Evolutionary conservation across 73 alveolate genomes (phyloP), one percentile per base, ranked within the genome.

Genomic region (Paraurostyla sp.): DNA sequence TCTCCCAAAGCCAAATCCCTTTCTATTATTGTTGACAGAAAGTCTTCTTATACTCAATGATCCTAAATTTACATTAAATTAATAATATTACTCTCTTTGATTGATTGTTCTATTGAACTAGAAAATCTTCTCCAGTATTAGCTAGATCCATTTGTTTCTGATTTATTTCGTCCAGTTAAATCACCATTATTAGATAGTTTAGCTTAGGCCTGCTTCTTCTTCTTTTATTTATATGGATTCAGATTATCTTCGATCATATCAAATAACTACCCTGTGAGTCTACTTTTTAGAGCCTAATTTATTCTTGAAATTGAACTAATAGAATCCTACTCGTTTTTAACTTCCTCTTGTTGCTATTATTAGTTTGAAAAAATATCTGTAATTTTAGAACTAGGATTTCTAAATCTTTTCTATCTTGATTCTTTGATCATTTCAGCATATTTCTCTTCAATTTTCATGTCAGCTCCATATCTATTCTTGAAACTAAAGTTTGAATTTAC

Each of bases 91-190:
- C 82, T 65, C n/a, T 65, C 82, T 40, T 65, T 65, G 32, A 65
- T 38, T 7, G 82, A 65, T 40, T 65, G 58, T 40, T 65, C 82
- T 2, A 2, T 15, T 38, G 82, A 65, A 38, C 82, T 65, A 4
- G 82, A 65, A 40, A 65, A 65, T 65, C 82, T 65, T 6, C 82
- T 32, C 82, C 82, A 65, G 41, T 65, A 65, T 15, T 38, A 65
- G 41, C 60, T 36, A 13, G 82, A 65, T 18, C 82, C 58, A 11
- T 30, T 30, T 18, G 82, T 65, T 0, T 65, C 82, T 11, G 82
- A 38, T 38, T 35, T 65, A 40, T 65, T 65, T 65, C 58, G 35
- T 4, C 76, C 76, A 4, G 23, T 35, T 15, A 65, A 65, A 36
- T 56, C 13, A 15, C 78, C 78, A 38, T 40, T 40, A 30, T 65